A percentile compares a stretch with the other conserved stretches of the same genome.
Evolutionary conservation across 768 basidiomycete genomes (phyloP).

Genomic region (Tephrocybe rancida): DNA sequence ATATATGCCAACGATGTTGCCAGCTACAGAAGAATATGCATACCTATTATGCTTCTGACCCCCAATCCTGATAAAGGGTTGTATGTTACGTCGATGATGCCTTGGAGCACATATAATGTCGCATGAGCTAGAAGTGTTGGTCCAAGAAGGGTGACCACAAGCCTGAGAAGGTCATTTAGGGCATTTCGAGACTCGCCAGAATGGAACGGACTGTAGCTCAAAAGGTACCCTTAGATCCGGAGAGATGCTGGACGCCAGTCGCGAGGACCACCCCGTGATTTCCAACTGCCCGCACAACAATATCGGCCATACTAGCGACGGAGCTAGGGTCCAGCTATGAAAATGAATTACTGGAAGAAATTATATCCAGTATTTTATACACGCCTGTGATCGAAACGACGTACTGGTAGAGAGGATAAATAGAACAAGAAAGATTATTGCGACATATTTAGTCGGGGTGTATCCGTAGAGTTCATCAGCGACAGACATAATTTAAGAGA

Average conservation of each 20-base stretch:
- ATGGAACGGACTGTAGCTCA: background rate
- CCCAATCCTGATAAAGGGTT: too few species aligned
- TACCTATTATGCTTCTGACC: too few species aligned
- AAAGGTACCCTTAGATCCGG: background rate
- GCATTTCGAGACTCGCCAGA: background rate
- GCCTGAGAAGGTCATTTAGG: too few species aligned
- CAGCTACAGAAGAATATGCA: too few species aligned
- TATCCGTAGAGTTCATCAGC: conserved; percentile 1
- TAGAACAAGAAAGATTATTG: background rate
- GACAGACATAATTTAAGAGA: background rate
- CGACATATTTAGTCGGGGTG: background rate
- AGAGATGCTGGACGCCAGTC: background rate
- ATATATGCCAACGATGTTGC: too few species aligned
- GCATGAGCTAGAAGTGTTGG: too few species aligned
- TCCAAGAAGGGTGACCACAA: too few species aligned
- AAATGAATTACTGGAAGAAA: background rate
- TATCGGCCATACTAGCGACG: background rate
- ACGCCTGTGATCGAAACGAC: background rate
- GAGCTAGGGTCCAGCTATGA: background rate
- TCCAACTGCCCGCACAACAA: background rate
- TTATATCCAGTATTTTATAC: background rate
- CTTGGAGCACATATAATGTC: too few species aligned
- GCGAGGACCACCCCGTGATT: background rate
- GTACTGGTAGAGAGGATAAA: background rate
- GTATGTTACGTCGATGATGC: too few species aligned